Evolutionary conservation across 495 filamentous ascomycete species (phyloP).

Genomic region (Penicillium herquei): DNA sequence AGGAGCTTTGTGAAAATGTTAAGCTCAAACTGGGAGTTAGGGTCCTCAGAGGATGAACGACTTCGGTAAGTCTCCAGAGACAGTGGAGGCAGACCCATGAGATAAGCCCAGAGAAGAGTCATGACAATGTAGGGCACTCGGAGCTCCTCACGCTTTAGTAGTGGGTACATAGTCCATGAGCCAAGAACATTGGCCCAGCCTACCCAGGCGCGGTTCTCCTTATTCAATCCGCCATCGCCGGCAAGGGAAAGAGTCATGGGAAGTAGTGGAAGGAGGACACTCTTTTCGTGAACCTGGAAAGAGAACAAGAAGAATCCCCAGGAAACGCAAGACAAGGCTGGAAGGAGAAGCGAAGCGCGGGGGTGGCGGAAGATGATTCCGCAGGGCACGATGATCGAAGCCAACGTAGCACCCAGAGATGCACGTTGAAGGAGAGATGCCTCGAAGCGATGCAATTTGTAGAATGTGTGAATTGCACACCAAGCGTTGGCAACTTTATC

Average conservation of each 20-base stretch:
- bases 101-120: slow-evolving; percentile 82
- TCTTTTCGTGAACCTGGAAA: slow-evolving; percentile 98
- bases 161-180: slow-evolving; percentile 90
- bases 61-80: slow-evolving; percentile 63
- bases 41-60: slow-evolving; percentile 36
- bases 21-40: slow-evolving; percentile 37
- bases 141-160: slow-evolving; percentile 81
- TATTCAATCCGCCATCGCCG: slow-evolving; percentile 69
- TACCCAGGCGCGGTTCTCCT: slow-evolving; percentile 79
- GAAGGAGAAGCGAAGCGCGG: slow-evolving; percentile 69
- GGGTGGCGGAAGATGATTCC: slow-evolving; percentile 77
- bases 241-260: slow-evolving; percentile 88
- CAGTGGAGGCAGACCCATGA: slow-evolving; percentile 80
- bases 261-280: slow-evolving; percentile 83
- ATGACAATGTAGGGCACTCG: slow-evolving; percentile 81
- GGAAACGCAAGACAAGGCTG: slow-evolving; percentile 73
- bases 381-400: slow-evolving; percentile 74
- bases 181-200: slow-evolving; percentile 90
- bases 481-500: slow-evolving; percentile 99
- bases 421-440: slow-evolving; percentile 67
- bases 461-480: slow-evolving; percentile 84
- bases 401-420: slow-evolving; percentile 71
- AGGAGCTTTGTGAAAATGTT: slow-evolving; percentile 60
- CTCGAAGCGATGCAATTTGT: slow-evolving; percentile 77
- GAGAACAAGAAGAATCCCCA: slow-evolving; percentile 98